Base-by-base conservation (phyloP, 2,329 filamentous ascomycete genomes). In the Paracamarosporium sp. region DNA sequence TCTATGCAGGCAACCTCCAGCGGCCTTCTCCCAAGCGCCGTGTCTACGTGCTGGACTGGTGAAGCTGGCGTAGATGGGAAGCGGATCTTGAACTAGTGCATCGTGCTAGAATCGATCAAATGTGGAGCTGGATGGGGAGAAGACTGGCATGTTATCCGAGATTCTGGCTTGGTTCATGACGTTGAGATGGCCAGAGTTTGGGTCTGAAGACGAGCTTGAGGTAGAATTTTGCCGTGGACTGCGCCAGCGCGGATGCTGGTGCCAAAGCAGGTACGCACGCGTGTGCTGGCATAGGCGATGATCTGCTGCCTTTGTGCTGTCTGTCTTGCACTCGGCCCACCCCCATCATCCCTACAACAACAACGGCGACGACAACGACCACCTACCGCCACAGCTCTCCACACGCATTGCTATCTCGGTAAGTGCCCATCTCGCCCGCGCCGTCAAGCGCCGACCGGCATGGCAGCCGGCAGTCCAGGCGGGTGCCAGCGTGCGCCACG, bases 401-500 rank as follows among this genome's bases (percentile, higher is more conserved):
- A 33, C 27, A 20, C 17, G n/a, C 22, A 35, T 48, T 20, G 30
- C 20, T 24, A 36, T 36, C 31, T 15, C 45, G 11, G 44, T 35
- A 47, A 47, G 44, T 35, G 27, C 28, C n/a, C 28, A 15, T n/a
- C 22, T 33, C 44, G 28, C 20, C 44, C 9, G 44, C 11, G 28
- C 11, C 15, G 28, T 22, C 44, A 15, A 15, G 17, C 28, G 20
- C 44, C 17, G 44, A 28, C 27, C 22, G 22, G 15, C 25, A 28
- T 43, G 50, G 30, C 20, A 20, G 40, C 51, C 51, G 31, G 20
- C 48, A 50, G 47, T 50, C 47, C 41, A 35, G 47, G 22, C 17
- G 35, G 50, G 33, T 50, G 45, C 40, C 47, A 41, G 41, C 41
- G 38, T 48, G 50, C 50, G 55, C 44, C 53, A 41, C 52, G 41